Conservation (phyloP, 352 stramenopile species). For the Globisporangium echinulatum region DNA sequence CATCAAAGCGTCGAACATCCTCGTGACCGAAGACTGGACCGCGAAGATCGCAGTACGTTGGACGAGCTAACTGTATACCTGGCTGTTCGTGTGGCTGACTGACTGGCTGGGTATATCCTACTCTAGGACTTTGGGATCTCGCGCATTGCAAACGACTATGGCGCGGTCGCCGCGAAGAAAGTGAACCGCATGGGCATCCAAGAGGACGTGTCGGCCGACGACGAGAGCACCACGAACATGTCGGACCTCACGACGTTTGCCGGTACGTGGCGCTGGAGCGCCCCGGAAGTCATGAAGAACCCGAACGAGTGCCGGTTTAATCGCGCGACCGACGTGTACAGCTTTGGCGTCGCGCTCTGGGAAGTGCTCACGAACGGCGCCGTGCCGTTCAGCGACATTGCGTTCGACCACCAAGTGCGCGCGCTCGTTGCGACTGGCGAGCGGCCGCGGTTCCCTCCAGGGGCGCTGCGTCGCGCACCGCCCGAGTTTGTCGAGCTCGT, state of each 20-base stretch:
- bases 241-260: slow-evolving; percentile 57
- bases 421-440: slow-evolving; percentile 47
- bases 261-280: slow-evolving; percentile 71
- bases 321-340: slow-evolving; percentile 71
- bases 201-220: slow-evolving; percentile 3
- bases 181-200: slow-evolving; percentile 9
- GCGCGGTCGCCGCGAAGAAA: slow-evolving; percentile 31
- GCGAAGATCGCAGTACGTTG: slow-evolving; percentile 46
- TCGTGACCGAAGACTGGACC: slow-evolving; percentile 68
- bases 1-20: slow-evolving; percentile 69
- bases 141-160: slow-evolving; percentile 61
- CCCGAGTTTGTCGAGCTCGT: slow-evolving; percentile 64
- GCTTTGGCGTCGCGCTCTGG: slow-evolving; percentile 64
- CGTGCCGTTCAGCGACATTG: slow-evolving; percentile 53
- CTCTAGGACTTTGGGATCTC: slow-evolving; percentile 58
- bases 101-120: background rate
- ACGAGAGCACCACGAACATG: slow-evolving; percentile 14
- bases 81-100: background rate
- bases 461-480: slow-evolving; percentile 29
- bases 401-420: slow-evolving; percentile 66
- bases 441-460: slow-evolving; percentile 38
- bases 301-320: slow-evolving; percentile 63
- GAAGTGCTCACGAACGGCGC: slow-evolving; percentile 65
- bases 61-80: background rate
- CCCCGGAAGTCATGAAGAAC: slow-evolving; percentile 65